Percentiles rank a stretch among this genome's conserved stretches.
Evolutionary conservation across 2,329 filamentous ascomycete species (phyloP).

Genomic region (Pestalotiopsis fici): DNA sequence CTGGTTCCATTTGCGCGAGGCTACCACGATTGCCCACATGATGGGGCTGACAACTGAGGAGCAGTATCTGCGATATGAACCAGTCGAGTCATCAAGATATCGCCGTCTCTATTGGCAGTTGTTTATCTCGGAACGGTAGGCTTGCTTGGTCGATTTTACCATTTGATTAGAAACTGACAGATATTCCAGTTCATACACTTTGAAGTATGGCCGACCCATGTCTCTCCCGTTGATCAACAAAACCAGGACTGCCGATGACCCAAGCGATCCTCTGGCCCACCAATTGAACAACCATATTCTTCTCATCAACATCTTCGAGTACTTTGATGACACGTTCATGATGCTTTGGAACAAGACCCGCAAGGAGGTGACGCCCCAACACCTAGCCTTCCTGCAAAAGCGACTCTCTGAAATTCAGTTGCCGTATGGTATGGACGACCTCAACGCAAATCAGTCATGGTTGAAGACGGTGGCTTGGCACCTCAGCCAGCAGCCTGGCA

Average conservation of each 20-base stretch:
- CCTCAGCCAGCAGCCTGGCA: conserved; percentile 55
- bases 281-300: conserved; percentile 59
- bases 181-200: conserved; percentile 62
- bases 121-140: conserved; percentile 69
- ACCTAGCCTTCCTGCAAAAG: conserved; percentile 61
- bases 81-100: conserved; percentile 61
- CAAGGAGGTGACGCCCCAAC: conserved; percentile 55
- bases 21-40: conserved; percentile 68
- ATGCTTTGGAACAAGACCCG: conserved; percentile 68
- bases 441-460: conserved; percentile 64
- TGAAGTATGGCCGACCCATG: conserved; percentile 69
- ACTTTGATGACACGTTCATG: conserved; percentile 67
- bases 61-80: conserved; percentile 59
- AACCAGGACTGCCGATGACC: conserved; percentile 64
- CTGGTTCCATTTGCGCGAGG: conserved; percentile 79
- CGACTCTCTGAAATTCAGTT: conserved; percentile 59
- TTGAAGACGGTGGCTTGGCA: conserved; percentile 66
- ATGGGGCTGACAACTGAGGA: conserved; percentile 63
- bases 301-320: conserved; percentile 63
- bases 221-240: conserved; percentile 70
- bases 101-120: conserved; percentile 74
- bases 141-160: conserved; percentile 2
- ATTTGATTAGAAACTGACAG: not conserved
- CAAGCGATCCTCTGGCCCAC: conserved; percentile 53
- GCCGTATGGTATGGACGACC: conserved; percentile 55